Evolutionary conservation across 192 early-diverging fungal species (phyloP).

Genomic region (Podila clonocystis): DNA sequence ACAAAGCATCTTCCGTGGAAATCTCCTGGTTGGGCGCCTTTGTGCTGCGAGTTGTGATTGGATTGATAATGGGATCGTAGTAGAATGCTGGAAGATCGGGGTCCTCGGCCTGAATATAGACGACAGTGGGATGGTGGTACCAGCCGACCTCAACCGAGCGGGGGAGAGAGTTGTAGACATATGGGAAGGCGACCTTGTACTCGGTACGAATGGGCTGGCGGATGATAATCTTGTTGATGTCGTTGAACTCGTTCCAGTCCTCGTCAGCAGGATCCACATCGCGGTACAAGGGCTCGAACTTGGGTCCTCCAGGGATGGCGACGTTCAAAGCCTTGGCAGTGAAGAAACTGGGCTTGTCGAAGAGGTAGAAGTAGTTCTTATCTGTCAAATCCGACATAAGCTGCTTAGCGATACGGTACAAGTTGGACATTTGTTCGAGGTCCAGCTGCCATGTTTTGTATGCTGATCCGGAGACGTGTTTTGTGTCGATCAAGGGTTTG

Average conservation of each 20-base stretch:
- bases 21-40: constrained; percentile 54
- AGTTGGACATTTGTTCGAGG: constrained; percentile 93
- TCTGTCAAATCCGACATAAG: constrained; percentile 94
- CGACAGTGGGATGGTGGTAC: constrained; percentile 94
- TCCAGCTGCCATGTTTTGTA: constrained; percentile 93
- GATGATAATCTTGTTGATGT: constrained; percentile 99
- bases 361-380: constrained; percentile 98
- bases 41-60: constrained; percentile 88
- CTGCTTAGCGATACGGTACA: constrained; percentile 93
- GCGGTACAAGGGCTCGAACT: constrained; percentile 97
- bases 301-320: constrained; percentile 98
- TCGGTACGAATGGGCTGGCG: constrained; percentile 98
- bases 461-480: constrained; percentile 87
- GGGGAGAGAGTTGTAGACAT: constrained; percentile 96
- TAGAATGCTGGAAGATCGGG: constrained; percentile 98
- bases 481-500: constrained; percentile 81
- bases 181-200: constrained; percentile 99
- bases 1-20: constrained; percentile 75
- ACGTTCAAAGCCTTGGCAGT: constrained; percentile 98
- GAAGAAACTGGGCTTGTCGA: constrained; percentile 94
- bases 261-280: constrained; percentile 97
- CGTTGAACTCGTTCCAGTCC: constrained; percentile 99
- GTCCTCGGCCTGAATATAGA: constrained; percentile 90
- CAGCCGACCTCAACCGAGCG: constrained; percentile 90
- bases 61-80: constrained; percentile 97